Base-by-base conservation (phyloP, 148 eudicot species). In the Euryodendron excelsum region DNA sequence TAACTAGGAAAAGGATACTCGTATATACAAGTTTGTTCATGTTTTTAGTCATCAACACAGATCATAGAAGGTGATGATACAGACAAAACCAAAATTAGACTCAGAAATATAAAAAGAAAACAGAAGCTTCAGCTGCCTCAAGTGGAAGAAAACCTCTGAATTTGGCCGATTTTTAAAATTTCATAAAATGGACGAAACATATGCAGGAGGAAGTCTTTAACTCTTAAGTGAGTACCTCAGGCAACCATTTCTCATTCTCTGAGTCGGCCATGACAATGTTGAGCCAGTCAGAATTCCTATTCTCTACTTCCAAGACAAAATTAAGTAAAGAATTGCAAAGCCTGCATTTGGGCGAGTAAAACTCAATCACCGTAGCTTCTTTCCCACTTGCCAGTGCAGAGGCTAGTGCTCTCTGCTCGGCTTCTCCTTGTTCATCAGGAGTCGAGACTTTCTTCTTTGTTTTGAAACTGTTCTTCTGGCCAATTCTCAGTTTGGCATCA, bases 201-300 rank as follows among this genome's bases (percentile, higher is more conserved):
- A 20, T 59, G 12, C 34, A 59, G 18, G 55, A 41, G 52, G 15
- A 31, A 74, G 67, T 60, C 14, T 4, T n/a, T n/a, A n/a, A n/a
- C n/a, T 18, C 5, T 20, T 23, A n/a, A 53, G 21, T 30, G 34
- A 50, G 60, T 89, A 96, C 99, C 99, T 96, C 99, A 60, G 98
- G 99, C 64, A 91, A 73, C 99, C 99, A 96, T 44, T 77, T 81
- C 15, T 89, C 90, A 69, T 96, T 96, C 85, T 92, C 99, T 0
- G 98, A 98, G 85, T 96, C 99, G 69, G 89, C 99, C 97, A 93
- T 89, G 52, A 90, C 98, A 75, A 96, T 81, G 63, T 88, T 91
- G 25, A 96, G 92, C 99, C 99, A 96, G 59, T 90, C 88, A 27
- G 83, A 76, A 74, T 96, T 93, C 80, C 91, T 84, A 55, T 78